Evolutionary conservation across 305 asterid genomes (phyloP).

Genomic region (Fraxinus sp.): DNA sequence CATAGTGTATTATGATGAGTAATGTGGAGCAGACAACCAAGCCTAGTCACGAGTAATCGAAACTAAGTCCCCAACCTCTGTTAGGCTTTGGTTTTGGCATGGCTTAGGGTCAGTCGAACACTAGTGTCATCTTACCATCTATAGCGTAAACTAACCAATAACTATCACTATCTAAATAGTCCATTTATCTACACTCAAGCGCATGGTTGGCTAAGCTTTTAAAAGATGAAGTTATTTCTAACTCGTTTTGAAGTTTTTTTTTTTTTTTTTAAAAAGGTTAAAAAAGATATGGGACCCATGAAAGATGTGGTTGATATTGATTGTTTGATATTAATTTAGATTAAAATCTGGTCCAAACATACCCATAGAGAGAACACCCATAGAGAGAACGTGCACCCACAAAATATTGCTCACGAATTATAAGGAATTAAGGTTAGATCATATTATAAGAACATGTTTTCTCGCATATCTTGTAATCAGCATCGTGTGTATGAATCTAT

Average conservation of each 20-base stretch:
- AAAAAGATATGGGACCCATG: too few species aligned
- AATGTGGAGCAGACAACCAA: not conserved
- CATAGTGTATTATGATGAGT: not conserved
- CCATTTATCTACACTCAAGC: too few species aligned
- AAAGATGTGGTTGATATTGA: too few species aligned
- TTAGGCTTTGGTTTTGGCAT: not conserved
- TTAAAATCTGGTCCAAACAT: too few species aligned
- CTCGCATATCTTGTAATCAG: not conserved
- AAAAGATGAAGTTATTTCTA: too few species aligned
- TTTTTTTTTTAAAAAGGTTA: too few species aligned
- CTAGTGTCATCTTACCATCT: not conserved
- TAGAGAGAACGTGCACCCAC: not conserved
- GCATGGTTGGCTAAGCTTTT: too few species aligned
- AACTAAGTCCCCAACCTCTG: not conserved
- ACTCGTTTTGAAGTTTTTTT: too few species aligned
- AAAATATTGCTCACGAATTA: not conserved
- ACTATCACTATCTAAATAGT: too few species aligned
- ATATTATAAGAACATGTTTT: not conserved
- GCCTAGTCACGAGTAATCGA: not conserved
- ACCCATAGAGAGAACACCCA: not conserved
- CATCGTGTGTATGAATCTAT: not conserved
- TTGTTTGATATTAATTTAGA: too few species aligned
- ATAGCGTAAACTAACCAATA: not conserved
- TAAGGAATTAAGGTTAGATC: not conserved
- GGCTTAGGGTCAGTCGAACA: not conserved